Evolutionary conservation across 2,329 filamentous ascomycete genomes (phyloP).

Genomic region (Talaromyces sp.): DNA sequence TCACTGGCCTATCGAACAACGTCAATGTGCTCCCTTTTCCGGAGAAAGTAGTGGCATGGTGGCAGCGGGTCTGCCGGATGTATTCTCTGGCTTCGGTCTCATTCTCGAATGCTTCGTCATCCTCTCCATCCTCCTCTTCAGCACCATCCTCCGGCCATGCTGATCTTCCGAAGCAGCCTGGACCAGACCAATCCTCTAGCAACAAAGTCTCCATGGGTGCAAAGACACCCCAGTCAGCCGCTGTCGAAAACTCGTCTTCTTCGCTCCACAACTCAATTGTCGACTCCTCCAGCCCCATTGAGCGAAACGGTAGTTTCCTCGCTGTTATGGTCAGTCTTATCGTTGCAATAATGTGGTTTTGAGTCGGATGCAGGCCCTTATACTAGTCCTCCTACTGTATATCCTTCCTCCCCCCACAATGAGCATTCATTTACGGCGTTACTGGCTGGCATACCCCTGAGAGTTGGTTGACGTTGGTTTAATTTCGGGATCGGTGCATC

Average conservation of each 20-base stretch:
- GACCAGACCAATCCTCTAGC: background rate
- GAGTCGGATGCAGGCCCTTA: background rate
- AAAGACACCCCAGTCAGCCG: background rate
- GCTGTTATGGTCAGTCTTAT: constrained; percentile 12
- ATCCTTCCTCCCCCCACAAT: background rate
- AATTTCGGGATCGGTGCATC: background rate
- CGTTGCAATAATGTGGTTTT: constrained; percentile 13
- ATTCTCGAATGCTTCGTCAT: background rate
- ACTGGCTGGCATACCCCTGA: background rate
- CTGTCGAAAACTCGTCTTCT: background rate
- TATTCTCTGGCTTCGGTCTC: background rate
- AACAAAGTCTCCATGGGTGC: background rate
- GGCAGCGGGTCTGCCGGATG: constrained; percentile 12
- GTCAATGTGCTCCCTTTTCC: background rate
- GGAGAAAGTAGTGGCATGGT: constrained; percentile 3
- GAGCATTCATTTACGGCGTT: background rate
- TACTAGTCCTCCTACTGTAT: background rate
- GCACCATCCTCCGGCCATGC: background rate
- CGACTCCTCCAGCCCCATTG: constrained; percentile 7
- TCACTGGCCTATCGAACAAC: background rate
- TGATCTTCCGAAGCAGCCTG: background rate
- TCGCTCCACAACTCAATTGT: background rate
- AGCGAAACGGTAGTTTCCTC: constrained; percentile 10
- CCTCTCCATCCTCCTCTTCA: background rate
- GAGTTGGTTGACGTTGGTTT: background rate